These are phyloP conservation scores for Colletotrichum chrysophilum DNA, from an alignment of 2,329 filamentous ascomycete genomes.

Conservation along the genomic window DNA sequence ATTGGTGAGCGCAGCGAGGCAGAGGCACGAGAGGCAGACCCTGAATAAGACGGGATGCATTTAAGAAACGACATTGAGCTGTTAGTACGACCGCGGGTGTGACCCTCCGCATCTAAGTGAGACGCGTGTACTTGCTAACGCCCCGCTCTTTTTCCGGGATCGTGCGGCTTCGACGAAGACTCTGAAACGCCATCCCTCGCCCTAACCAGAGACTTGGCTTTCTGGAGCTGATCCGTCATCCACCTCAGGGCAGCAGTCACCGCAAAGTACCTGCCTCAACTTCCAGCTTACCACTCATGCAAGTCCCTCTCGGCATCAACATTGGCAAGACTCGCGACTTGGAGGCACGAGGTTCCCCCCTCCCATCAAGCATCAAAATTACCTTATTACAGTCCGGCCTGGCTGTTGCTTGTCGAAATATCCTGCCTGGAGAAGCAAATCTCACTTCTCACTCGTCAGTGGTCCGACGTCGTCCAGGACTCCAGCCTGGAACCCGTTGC, in stretches of 20 bases:
- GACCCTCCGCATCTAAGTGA: constrained; percentile 11
- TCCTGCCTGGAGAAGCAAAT: neutral
- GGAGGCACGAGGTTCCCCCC: neutral
- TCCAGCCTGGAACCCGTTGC: neutral
- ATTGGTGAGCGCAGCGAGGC: neutral
- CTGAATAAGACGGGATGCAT: neutral
- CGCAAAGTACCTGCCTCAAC: neutral
- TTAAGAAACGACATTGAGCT: neutral
- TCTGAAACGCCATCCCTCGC: constrained; percentile 19
- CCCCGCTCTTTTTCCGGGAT: constrained; percentile 11
- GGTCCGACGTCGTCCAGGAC: neutral
- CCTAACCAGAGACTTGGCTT: constrained; percentile 10
- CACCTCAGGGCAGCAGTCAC: neutral
- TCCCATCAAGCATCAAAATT: neutral
- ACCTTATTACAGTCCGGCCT: neutral
- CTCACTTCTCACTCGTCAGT: neutral
- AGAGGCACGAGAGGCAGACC: neutral
- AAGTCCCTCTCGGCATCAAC: neutral
- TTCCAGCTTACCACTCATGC: neutral
- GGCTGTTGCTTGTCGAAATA: neutral
- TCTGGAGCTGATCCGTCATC: constrained; percentile 1
- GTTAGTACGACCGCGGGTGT: neutral
- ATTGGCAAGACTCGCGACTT: neutral
- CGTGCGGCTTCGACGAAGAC: constrained; percentile 13
- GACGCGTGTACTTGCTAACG: constrained; percentile 18